Percentiles rank a stretch among this genome's conserved stretches.
These are phyloP conservation scores for Alternaria triticina DNA, from an alignment of 2,329 filamentous ascomycete species.

Conservation along the genomic window DNA sequence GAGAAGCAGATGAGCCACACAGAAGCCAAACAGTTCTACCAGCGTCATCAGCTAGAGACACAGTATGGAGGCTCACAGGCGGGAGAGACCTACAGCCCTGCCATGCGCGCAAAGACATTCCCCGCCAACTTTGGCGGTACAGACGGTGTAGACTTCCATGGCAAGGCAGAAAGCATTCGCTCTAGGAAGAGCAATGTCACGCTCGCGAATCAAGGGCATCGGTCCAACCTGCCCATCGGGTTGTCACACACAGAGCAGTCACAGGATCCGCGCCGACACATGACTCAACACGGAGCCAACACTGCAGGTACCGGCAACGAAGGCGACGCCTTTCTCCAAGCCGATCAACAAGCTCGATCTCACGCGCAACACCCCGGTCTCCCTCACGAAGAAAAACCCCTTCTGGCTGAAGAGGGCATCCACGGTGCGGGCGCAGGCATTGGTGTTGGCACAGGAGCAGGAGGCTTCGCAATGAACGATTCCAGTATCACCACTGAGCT, in stretches of 20 bases:
- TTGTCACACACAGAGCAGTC: constrained; percentile 41
- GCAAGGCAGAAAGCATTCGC: constrained; percentile 51
- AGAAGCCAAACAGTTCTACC: constrained; percentile 95
- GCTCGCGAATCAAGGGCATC: constrained; percentile 36
- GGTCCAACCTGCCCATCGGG: constrained; percentile 32
- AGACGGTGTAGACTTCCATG: constrained; percentile 41
- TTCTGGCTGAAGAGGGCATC: constrained; percentile 62
- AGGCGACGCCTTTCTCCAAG: constrained; percentile 49
- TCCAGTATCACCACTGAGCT: constrained; percentile 84
- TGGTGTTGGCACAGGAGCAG: constrained; percentile 65
- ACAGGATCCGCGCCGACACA: constrained; percentile 31
- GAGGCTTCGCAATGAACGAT: constrained; percentile 74
- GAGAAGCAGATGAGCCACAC: constrained; percentile 94
- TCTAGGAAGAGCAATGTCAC: constrained; percentile 49
- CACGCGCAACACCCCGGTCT: constrained; percentile 59
- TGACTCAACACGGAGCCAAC: constrained; percentile 20
- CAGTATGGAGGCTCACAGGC: constrained; percentile 51
- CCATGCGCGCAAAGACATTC: constrained; percentile 54
- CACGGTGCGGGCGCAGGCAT: constrained; percentile 65
- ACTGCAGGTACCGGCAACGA: constrained; percentile 16
- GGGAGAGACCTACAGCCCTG: constrained; percentile 49
- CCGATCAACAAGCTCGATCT: constrained; percentile 56
- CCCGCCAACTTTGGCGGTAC: constrained; percentile 50
- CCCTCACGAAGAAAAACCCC: constrained; percentile 63
- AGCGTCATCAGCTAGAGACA: constrained; percentile 76